Evolutionary conservation across 2,329 filamentous ascomycete genomes (phyloP).

Genomic region (Xylaria arbuscula): DNA sequence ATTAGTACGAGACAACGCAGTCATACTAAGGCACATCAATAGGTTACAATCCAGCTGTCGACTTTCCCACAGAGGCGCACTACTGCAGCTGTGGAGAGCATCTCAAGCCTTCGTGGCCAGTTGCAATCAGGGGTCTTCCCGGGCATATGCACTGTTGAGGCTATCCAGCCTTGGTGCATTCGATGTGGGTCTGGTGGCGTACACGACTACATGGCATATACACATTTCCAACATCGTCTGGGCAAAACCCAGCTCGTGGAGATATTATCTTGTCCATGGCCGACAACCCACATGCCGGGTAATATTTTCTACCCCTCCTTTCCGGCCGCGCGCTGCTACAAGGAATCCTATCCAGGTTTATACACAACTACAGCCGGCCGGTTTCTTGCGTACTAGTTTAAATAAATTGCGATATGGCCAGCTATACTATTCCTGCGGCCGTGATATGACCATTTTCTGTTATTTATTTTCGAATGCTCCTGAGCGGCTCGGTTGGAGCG

Average conservation of each 20-base stretch:
- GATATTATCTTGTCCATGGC: not conserved
- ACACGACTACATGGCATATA: not conserved
- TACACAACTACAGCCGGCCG: not conserved
- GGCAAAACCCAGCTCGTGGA: slow-evolving; percentile 11
- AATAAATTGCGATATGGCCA: not conserved
- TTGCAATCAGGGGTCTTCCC: slow-evolving; percentile 14
- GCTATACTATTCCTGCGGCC: not conserved
- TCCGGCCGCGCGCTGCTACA: not conserved
- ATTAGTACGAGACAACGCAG: not conserved
- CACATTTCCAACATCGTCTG: slow-evolving; percentile 27
- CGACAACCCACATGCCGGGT: not conserved
- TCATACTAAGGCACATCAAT: not conserved
- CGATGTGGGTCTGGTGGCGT: slow-evolving; percentile 24
- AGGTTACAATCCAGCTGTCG: slow-evolving; percentile 1
- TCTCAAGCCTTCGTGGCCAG: slow-evolving; percentile 17
- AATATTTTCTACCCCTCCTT: slow-evolving; percentile 5
- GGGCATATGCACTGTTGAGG: slow-evolving; percentile 28
- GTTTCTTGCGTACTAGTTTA: not conserved
- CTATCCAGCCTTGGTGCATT: slow-evolving; percentile 31
- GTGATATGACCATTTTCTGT: not conserved
- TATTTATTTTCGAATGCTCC: not conserved
- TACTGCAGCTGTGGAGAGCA: slow-evolving; percentile 31
- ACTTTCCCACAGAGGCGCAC: slow-evolving; percentile 11
- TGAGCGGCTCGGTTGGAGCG: slow-evolving; percentile 4
- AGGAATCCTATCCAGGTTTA: not conserved